Evolutionary conservation across 768 basidiomycete genomes (phyloP).

Genomic region (Boletus huronensis): DNA sequence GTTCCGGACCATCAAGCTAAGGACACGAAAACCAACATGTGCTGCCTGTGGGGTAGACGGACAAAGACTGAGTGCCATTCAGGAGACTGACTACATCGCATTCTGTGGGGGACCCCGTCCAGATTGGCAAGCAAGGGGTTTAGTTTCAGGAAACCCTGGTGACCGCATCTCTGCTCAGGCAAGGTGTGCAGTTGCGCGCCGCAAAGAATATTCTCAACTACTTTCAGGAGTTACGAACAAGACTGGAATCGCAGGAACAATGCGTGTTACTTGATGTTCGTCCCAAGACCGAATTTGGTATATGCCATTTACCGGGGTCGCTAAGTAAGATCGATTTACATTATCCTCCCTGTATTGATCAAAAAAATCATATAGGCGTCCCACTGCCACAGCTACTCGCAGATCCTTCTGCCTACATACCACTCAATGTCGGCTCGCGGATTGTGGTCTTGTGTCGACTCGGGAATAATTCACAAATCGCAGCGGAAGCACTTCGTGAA

Average conservation of each 20-base stretch:
- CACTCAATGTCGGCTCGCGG: conserved; percentile 24
- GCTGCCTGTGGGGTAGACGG: conserved; percentile 65
- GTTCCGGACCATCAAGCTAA: conserved; percentile 82
- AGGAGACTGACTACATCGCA: conserved; percentile 71
- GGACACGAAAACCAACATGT: conserved; percentile 67
- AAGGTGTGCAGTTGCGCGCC: conserved; percentile 1
- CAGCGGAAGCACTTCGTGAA: conserved; percentile 48
- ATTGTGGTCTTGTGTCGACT: conserved; percentile 73
- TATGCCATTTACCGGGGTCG: conserved; percentile 75
- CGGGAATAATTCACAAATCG: conserved; percentile 92
- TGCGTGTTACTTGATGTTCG: conserved; percentile 72
- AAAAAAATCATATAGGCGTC: conserved; percentile 52
- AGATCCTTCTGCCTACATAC: conserved; percentile 49
- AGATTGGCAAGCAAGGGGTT: conserved; percentile 60
- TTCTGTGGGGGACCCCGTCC: conserved; percentile 78
- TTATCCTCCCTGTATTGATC: neutral
- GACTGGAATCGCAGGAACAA: conserved; percentile 31
- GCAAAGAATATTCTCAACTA: neutral
- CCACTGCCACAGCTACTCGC: conserved; percentile 64
- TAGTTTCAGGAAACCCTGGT: conserved; percentile 38
- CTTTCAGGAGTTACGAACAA: conserved; percentile 47
- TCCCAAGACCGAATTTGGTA: conserved; percentile 75
- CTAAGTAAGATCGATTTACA: conserved; percentile 50
- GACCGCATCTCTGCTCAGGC: conserved; percentile 46
- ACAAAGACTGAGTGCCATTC: conserved; percentile 43